These are phyloP conservation scores for Penicillium brasilianum DNA, from an alignment of 2,329 filamentous ascomycete species.

Conservation along the genomic window DNA sequence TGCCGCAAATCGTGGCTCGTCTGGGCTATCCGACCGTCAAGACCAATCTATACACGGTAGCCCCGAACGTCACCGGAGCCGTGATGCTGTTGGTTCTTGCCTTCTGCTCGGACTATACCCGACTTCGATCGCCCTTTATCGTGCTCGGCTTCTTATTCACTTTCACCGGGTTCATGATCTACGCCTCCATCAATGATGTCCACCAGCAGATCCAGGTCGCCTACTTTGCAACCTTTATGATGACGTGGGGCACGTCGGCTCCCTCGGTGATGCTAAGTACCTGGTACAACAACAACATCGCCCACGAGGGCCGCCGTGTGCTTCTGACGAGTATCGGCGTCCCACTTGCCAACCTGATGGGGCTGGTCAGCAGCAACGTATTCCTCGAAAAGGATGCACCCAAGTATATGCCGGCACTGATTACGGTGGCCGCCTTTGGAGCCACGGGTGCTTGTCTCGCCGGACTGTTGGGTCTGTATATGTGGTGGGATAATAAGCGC, in stretches of 20 bases:
- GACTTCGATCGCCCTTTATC: slow-evolving; percentile 76
- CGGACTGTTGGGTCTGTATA: slow-evolving; percentile 63
- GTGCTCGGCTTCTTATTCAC: slow-evolving; percentile 74
- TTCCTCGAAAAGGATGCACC: slow-evolving; percentile 68
- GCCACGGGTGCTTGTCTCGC: slow-evolving; percentile 63
- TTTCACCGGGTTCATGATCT: slow-evolving; percentile 79
- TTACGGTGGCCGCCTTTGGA: slow-evolving; percentile 60
- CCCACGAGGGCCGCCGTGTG: slow-evolving; percentile 74
- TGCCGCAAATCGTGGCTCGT: slow-evolving; percentile 62
- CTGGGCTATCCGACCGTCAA: slow-evolving; percentile 62
- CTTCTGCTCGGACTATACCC: slow-evolving; percentile 69
- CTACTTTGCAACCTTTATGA: slow-evolving; percentile 80
- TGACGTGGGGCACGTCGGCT: slow-evolving; percentile 79
- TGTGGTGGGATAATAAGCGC: slow-evolving; percentile 68
- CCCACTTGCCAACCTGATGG: slow-evolving; percentile 77
- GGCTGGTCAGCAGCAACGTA: slow-evolving; percentile 70
- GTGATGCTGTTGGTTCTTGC: slow-evolving; percentile 74
- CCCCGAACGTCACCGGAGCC: slow-evolving; percentile 76
- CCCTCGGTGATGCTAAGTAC: slow-evolving; percentile 70
- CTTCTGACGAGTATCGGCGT: slow-evolving; percentile 74
- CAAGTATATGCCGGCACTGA: slow-evolving; percentile 69
- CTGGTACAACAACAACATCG: slow-evolving; percentile 84
- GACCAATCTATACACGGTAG: slow-evolving; percentile 82
- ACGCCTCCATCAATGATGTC: slow-evolving; percentile 70
- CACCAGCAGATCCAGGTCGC: slow-evolving; percentile 65